Evolutionary conservation across 2,329 filamentous ascomycete species (phyloP).

Genomic region (Monosporascus cannonballus): DNA sequence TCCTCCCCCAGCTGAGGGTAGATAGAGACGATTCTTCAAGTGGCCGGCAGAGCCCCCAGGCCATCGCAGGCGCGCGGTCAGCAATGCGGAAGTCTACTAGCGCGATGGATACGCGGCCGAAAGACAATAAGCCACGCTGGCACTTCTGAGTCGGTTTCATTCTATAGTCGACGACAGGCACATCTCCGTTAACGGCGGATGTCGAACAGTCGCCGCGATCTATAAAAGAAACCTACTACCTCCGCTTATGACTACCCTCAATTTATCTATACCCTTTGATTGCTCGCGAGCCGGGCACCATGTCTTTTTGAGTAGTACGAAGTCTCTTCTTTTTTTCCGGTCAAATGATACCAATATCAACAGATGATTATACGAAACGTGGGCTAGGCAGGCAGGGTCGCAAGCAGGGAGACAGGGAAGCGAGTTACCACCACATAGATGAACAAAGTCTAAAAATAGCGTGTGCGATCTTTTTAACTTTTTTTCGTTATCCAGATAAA

Average conservation of each 20-base stretch:
- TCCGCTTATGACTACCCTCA: not conserved
- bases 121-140: conserved; percentile 46
- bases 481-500: not conserved
- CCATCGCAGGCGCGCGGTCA: conserved; percentile 37
- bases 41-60: conserved; percentile 44
- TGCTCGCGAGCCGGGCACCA: not conserved
- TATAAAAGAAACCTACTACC: not conserved
- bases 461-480: not conserved
- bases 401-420: not conserved
- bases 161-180: not conserved
- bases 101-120: conserved; percentile 24
- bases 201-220: not conserved
- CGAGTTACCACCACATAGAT: not conserved
- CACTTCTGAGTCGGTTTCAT: conserved; percentile 25
- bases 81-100: conserved; percentile 35
- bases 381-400: not conserved
- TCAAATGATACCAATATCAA: not conserved
- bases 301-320: not conserved
- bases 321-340: not conserved
- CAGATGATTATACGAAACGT: not conserved
- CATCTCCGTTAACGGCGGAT: not conserved
- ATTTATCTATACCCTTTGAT: not conserved
- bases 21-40: conserved; percentile 26
- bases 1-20: conserved; percentile 44
- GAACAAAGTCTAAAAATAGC: not conserved